phyloP scores from a whole-genome alignment of 2,329 filamentous ascomycete species.

The Incumbomyces lentus region DNA sequence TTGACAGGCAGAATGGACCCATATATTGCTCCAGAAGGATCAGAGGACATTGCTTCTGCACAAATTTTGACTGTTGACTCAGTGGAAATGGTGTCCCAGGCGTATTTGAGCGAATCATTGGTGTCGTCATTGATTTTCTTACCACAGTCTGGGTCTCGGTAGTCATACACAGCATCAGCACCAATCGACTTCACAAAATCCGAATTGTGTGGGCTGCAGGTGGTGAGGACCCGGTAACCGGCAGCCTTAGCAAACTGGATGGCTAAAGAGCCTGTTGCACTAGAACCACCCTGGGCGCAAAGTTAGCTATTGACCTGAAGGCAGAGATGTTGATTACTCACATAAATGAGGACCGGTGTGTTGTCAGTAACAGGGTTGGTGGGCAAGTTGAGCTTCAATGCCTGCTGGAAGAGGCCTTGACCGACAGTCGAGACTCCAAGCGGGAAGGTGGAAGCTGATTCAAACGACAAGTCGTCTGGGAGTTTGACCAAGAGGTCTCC shows the following conservation, averaged over 20 bases:
- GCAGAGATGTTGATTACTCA: slow-evolving; percentile 24
- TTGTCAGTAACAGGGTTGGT: slow-evolving; percentile 9
- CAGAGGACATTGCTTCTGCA: slow-evolving; percentile 26
- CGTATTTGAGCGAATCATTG: slow-evolving; percentile 29
- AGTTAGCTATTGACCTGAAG: slow-evolving; percentile 14
- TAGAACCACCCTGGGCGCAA: slow-evolving; percentile 34
- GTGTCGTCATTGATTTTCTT: slow-evolving; percentile 25
- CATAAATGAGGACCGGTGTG: slow-evolving; percentile 11
- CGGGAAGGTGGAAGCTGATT: slow-evolving; percentile 27
- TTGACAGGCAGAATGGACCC: slow-evolving; percentile 22
- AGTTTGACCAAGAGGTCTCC: slow-evolving; percentile 20
- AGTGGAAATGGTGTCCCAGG: slow-evolving; percentile 29
- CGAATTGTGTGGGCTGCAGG: slow-evolving; percentile 34
- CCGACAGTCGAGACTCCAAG: slow-evolving; percentile 27
- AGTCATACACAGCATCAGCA: slow-evolving; percentile 36
- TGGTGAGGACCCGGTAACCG: slow-evolving; percentile 33
- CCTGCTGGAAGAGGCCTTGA: slow-evolving; percentile 23
- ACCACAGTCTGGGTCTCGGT: slow-evolving; percentile 28
- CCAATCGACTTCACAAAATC: slow-evolving; percentile 37
- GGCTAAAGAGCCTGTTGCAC: slow-evolving; percentile 33
- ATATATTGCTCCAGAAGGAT: slow-evolving; percentile 22
- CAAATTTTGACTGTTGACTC: slow-evolving; percentile 24
- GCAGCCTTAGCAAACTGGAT: slow-evolving; percentile 34
- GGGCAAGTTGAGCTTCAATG: slow-evolving; percentile 21
- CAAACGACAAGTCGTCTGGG: slow-evolving; percentile 25